These are phyloP conservation scores for Eruca vesicaria DNA, from an alignment of 441 rosid genomes.

Conservation along the genomic window DNA sequence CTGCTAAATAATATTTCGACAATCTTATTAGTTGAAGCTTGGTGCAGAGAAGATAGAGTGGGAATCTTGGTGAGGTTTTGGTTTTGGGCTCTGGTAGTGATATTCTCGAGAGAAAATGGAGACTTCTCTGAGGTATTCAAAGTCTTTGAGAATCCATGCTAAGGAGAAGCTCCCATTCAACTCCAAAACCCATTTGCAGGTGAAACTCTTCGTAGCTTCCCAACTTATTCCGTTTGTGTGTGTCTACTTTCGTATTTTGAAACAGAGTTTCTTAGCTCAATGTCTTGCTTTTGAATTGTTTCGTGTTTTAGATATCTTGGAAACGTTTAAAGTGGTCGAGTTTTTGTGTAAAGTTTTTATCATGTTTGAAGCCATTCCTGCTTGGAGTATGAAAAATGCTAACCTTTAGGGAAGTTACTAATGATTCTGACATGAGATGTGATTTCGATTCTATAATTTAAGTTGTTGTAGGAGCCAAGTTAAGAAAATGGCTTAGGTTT, in stretches of 20 bases:
- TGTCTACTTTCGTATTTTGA: neutral
- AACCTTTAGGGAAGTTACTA: neutral
- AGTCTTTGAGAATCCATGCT: constrained; percentile 75
- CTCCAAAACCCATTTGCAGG: constrained; percentile 73
- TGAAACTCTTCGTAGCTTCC: constrained; percentile 15
- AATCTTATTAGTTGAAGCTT: constrained; percentile 2
- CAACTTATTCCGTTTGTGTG: neutral
- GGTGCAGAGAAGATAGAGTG: neutral
- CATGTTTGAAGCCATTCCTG: neutral
- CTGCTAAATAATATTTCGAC: neutral
- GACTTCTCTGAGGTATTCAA: constrained; percentile 80
- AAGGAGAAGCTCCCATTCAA: constrained; percentile 72
- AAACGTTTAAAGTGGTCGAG: too few species aligned
- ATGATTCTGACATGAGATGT: neutral
- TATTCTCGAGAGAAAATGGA: constrained; percentile 56
- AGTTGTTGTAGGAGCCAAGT: constrained; percentile 1
- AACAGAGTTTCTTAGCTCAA: too few species aligned
- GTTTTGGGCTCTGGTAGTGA: constrained; percentile 11
- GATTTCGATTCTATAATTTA: neutral
- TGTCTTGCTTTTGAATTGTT: too few species aligned
- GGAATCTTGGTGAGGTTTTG: constrained; percentile 32
- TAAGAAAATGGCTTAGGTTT: neutral
- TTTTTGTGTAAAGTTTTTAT: neutral
- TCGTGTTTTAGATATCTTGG: too few species aligned
- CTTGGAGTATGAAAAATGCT: neutral